These are phyloP conservation scores for Panicum hallii DNA, from an alignment of 202 grass and related monocot species.

Conservation along the genomic window DNA sequence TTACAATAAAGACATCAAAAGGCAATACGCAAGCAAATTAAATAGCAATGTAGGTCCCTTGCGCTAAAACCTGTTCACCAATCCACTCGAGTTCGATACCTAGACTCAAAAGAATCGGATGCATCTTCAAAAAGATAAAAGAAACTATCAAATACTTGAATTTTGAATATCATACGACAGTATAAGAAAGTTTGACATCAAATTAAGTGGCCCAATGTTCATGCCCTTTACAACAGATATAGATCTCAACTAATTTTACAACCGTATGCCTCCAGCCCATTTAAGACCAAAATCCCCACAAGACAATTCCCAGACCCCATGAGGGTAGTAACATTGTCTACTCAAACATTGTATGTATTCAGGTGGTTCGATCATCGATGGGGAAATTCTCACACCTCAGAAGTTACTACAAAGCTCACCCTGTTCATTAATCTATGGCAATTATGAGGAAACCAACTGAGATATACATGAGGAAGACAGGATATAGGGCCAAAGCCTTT, in stretches of 20 bases:
- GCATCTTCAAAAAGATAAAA: neutral
- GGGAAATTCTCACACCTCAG: constrained; percentile 10
- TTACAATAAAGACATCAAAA: no score
- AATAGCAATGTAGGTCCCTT: no score
- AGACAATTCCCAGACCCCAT: neutral
- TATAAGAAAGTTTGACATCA: constrained; percentile 28
- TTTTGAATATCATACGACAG: neutral
- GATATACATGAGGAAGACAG: constrained; percentile 98
- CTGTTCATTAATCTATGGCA: constrained; percentile 73
- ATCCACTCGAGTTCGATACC: no score
- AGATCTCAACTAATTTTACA: constrained; percentile 49
- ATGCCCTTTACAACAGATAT: constrained; percentile 51
- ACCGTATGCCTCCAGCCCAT: constrained; percentile 20
- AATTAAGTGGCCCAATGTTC: constrained; percentile 41
- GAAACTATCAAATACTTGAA: neutral
- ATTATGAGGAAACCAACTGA: constrained; percentile 98
- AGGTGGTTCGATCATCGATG: constrained; percentile 25
- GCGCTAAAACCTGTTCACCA: no score
- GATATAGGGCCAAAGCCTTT: constrained; percentile 93
- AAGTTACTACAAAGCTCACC: constrained; percentile 22
- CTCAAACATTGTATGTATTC: constrained; percentile 47
- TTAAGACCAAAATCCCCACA: constrained; percentile 32
- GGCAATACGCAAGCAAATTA: no score
- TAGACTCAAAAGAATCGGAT: neutral
- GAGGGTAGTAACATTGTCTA: constrained; percentile 27